Evolutionary conservation across 345 rosid species (phyloP).

Genomic region (Rubroshorea leprosula): DNA sequence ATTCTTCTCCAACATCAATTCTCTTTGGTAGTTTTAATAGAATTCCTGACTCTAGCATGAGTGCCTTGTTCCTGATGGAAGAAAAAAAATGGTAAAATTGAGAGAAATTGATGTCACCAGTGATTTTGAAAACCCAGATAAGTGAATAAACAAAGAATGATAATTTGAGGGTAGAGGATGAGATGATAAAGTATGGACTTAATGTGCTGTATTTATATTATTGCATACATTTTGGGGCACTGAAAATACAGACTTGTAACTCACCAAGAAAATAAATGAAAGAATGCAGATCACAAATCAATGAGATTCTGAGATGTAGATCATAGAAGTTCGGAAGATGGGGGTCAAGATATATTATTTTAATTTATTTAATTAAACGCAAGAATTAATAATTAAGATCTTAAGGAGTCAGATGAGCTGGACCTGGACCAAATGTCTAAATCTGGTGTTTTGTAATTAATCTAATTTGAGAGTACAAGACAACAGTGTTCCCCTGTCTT

Average conservation of each 20-base stretch:
- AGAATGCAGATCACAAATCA: neutral
- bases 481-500: conserved; percentile 14
- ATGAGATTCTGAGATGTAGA: neutral
- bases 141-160: neutral
- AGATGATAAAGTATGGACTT: conserved; percentile 3
- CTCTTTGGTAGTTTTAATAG: conserved; percentile 58
- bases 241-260: conserved; percentile 3
- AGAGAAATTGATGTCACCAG: neutral
- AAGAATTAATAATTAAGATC: conserved; percentile 13
- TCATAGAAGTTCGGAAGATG: conserved; percentile 22
- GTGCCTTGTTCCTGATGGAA: conserved; percentile 69
- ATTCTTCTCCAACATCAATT: conserved; percentile 37
- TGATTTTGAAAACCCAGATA: conserved; percentile 6
- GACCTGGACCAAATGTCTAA: too few species aligned
- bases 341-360: conserved; percentile 20
- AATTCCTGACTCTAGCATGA: conserved; percentile 77
- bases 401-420: conserved; percentile 28
- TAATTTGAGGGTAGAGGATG: neutral
- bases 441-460: conserved; percentile 11
- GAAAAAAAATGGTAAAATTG: neutral
- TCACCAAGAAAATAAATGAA: conserved; percentile 3
- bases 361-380: conserved; percentile 1
- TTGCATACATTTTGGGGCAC: neutral
- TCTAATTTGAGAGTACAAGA: conserved; percentile 8
- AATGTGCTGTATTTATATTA: conserved; percentile 5